Percentiles rank a stretch among this genome's conserved stretches.
These are phyloP conservation scores for Dalbergia cochinchinensis DNA, from an alignment of 306 rosid species.

Conservation along the genomic window DNA sequence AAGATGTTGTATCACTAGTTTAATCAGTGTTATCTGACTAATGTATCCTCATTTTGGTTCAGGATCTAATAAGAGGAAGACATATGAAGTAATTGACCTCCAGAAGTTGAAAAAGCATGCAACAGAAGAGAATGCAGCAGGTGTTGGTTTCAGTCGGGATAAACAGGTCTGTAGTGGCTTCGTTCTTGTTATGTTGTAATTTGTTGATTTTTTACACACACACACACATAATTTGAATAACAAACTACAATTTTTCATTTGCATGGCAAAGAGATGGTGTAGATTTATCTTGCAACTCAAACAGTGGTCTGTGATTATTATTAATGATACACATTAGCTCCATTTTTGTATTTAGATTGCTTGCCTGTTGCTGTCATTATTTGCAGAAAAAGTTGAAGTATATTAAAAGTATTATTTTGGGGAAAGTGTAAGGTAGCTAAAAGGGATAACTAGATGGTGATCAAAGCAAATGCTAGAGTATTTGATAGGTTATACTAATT, in stretches of 20 bases:
- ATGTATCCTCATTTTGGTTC: slow-evolving; percentile 41
- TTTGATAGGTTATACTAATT: background rate
- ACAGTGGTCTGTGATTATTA: background rate
- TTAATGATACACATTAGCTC: slow-evolving; percentile 8
- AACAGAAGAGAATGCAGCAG: slow-evolving; percentile 41
- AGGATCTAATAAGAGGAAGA: slow-evolving; percentile 74
- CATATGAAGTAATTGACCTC: slow-evolving; percentile 46
- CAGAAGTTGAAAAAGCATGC: slow-evolving; percentile 53
- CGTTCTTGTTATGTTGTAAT: slow-evolving; percentile 32
- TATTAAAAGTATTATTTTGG: no score
- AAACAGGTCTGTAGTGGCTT: slow-evolving; percentile 59
- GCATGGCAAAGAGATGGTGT: background rate
- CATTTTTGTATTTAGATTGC: background rate
- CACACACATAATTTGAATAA: no score
- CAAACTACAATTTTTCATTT: background rate
- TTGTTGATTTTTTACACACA: background rate
- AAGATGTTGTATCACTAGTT: slow-evolving; percentile 23
- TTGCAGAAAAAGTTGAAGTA: background rate
- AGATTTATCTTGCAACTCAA: background rate
- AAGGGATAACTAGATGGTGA: no score
- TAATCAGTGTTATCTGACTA: slow-evolving; percentile 32
- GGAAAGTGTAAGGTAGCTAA: no score
- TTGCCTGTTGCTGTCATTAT: slow-evolving; percentile 7
- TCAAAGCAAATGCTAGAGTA: background rate
- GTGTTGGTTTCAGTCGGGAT: slow-evolving; percentile 44